These are phyloP conservation scores for Helichrysum umbraculigerum DNA, from an alignment of 129 eudicot species.

Conservation along the genomic window DNA sequence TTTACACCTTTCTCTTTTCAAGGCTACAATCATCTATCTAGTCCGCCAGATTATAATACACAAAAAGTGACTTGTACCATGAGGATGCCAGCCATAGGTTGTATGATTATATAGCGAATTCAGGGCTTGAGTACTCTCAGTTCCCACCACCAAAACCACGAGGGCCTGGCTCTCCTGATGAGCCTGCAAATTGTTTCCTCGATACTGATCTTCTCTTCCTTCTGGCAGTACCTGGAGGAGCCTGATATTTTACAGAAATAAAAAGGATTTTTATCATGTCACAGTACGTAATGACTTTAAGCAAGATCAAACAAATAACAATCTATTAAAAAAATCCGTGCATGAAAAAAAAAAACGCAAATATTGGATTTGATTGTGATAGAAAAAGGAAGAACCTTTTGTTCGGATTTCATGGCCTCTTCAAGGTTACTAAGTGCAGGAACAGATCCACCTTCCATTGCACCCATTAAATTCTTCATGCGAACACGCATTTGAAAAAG, in stretches of 20 bases:
- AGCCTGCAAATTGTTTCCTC: slow-evolving; percentile 65
- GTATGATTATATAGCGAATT: neutral
- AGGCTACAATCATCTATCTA: slow-evolving; percentile 30
- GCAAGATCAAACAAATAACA: neutral
- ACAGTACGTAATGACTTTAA: neutral
- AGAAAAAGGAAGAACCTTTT: slow-evolving; percentile 46
- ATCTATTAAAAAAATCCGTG: neutral
- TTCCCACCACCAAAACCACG: slow-evolving; percentile 86
- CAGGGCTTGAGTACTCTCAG: slow-evolving; percentile 10
- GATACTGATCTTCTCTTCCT: slow-evolving; percentile 71
- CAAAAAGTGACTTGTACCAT: neutral
- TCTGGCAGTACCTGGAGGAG: slow-evolving; percentile 95
- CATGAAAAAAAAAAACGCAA: neutral
- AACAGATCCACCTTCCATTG: slow-evolving; percentile 93
- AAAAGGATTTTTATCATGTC: neutral
- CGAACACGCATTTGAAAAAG: slow-evolving; percentile 92
- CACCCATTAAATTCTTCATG: slow-evolving; percentile 91
- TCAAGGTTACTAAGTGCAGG: slow-evolving; percentile 82
- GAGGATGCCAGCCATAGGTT: neutral
- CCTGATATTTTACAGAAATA: slow-evolving; percentile 41
- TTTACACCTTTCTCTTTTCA: slow-evolving; percentile 29
- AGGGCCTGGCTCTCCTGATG: slow-evolving; percentile 61
- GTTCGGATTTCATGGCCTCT: slow-evolving; percentile 81
- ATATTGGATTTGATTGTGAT: neutral
- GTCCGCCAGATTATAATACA: slow-evolving; percentile 18